Evolutionary conservation across 495 filamentous ascomycete species (phyloP), one percentile per base, ranked within the genome.

Genomic region (Cercophora samala): DNA sequence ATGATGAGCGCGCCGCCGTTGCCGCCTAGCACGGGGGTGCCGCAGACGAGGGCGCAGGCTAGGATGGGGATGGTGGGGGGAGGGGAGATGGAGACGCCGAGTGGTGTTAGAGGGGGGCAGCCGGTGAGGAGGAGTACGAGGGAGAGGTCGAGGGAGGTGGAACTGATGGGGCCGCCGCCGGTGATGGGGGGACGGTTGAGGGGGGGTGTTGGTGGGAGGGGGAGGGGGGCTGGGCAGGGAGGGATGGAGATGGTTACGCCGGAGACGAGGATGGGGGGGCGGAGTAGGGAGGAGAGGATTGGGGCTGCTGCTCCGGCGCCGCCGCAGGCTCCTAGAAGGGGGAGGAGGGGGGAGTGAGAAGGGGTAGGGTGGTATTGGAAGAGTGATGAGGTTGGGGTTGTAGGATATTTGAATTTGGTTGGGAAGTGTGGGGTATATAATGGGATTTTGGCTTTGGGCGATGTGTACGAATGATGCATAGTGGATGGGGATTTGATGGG

Each of bases 61-160:
- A 64, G 8, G 68, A 62, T 4, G 67, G 58, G 6, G 66, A 67
- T 19, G 73, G 74, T 58, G 71, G 73, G 29, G 69, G 70, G 54
- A 72, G 70, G 67, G 68, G 68, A 19, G 64, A 68, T 11, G 67
- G 18, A 4, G 54, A 65, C 0, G 65, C 55, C 0, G 68, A 63
- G 0, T 46, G 37, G 37, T 46, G 37, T 46, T 46, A 13, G 15
- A 9, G 37, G 37, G 37, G 37, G 37, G 2, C 5, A 8, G 37
- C 37, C 37, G 37, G 9, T 13, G 37, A 46, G 37, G 61, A 64
- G 15, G 65, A 69, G n/a, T 61, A 60, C 17, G 62, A 68, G 0
- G 73, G 70, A 3, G 72, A 68, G 2, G 26, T 22, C 26, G 23
- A 60, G 58, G 24, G 15, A 60, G 21, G 58, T 5, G 58, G 23